phyloP scores from a whole-genome alignment of 345 rosid genomes.

The Gossypium longicalyx region DNA sequence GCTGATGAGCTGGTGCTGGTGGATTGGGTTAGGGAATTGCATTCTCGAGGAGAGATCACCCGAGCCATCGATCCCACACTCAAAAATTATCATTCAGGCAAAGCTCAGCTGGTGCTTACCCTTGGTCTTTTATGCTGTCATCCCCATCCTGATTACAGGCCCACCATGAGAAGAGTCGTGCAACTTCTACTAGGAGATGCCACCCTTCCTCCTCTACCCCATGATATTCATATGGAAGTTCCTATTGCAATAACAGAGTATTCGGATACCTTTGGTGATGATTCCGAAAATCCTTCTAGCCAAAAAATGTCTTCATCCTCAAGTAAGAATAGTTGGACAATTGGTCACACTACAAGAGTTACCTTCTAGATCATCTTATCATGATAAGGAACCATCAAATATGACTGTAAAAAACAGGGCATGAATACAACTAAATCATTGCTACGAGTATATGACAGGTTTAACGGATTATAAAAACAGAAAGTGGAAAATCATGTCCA shows the following conservation, averaged over 20 bases:
- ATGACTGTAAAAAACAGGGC: not conserved
- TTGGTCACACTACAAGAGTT: constrained; percentile 2
- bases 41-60: constrained; percentile 14
- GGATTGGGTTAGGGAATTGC: constrained; percentile 31
- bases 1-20: constrained; percentile 39
- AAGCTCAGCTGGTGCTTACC: constrained; percentile 29
- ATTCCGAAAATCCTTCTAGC: constrained; percentile 21
- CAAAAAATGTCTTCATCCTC: constrained; percentile 7
- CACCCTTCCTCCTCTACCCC: constrained; percentile 17
- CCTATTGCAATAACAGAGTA: not conserved
- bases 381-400: not conserved
- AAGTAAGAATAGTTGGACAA: not conserved
- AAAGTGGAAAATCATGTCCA: not conserved
- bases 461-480: not conserved
- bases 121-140: constrained; percentile 37
- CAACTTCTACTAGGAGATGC: constrained; percentile 28
- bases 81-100: constrained; percentile 20
- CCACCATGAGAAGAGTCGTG: constrained; percentile 31
- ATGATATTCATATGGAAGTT: constrained; percentile 8
- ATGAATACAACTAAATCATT: not conserved
- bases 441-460: not conserved
- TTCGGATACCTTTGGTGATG: not conserved
- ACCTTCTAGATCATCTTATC: not conserved
- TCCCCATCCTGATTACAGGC: constrained; percentile 29
- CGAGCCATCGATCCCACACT: constrained; percentile 32